Evolutionary conservation across 192 early-diverging fungal species (phyloP), one percentile per base, ranked within the genome.

Genomic region (Rhizophagus sp.): DNA sequence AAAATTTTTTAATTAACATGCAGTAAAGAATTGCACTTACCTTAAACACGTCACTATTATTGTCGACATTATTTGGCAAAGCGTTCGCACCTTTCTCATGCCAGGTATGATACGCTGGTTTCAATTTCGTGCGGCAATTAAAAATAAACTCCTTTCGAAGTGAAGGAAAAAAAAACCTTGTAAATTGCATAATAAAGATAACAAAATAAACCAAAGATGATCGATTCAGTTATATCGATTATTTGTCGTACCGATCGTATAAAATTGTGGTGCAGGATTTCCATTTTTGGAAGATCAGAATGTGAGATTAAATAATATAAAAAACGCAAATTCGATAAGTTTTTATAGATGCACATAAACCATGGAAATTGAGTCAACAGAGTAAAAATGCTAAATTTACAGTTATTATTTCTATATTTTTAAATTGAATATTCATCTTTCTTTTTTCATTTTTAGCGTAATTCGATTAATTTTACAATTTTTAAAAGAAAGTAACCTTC

Each of bases 401-500:
- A 24, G 36, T 11, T 44, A 19, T 41, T 65, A 61, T 50, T 68
- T 57, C 57, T 27, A 34, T 1, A 52, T 75, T 65, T 77, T 1
- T 13, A 47, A 4, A 33, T 15, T 34, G 25, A 33, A 41, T 52
- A 24, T 13, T 78, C 84, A 44, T 34, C 30, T 47, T 41, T 41
- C 7, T 15, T 15, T 27, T 62, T 7, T n/a, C 30, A 24, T 50
- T 22, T 41, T 17, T 85, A 67, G 94, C 80, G 92, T 96, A 11
- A 91, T 97, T 80, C 92, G 95, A 27, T 89, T 99, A n/a, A 92
- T 97, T 63, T 87, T 94, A 80, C 97, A 97, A 82, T 99, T 99
- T 79, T 85, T 97, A 52, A 94, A 94, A 76, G 97, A 97, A 80
- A 93, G 96, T 78, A 97, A 95, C 77, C 87, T 99, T 36, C 90